Conservation (phyloP, 805 yeast genomes). For the Metschnikowia drakensbergensis region DNA sequence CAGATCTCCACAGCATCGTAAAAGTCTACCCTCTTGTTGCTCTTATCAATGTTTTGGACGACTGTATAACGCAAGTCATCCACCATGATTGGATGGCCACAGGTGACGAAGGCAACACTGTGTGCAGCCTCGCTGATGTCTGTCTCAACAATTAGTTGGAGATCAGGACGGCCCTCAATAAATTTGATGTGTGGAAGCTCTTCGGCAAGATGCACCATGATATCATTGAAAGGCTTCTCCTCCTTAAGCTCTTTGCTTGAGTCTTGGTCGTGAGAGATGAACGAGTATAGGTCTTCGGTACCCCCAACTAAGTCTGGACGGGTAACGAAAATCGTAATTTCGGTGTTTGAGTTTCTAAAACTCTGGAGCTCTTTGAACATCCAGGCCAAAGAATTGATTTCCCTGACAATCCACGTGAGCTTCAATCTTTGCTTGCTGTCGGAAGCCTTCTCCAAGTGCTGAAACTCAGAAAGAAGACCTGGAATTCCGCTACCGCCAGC, state of each 20-base stretch:
- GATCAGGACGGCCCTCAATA: slow-evolving; percentile 10
- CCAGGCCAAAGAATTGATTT: slow-evolving; percentile 23
- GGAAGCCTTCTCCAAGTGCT: slow-evolving; percentile 21
- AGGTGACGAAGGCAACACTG: slow-evolving; percentile 10
- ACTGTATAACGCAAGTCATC: slow-evolving; percentile 12
- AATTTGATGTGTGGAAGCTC: slow-evolving; percentile 12
- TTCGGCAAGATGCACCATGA: not conserved
- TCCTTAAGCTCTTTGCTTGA: slow-evolving; percentile 14
- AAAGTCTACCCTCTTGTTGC: slow-evolving; percentile 13
- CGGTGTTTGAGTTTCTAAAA: slow-evolving; percentile 21
- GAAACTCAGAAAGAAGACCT: slow-evolving; percentile 44
- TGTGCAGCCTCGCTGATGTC: slow-evolving; percentile 7
- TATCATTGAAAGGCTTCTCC: slow-evolving; percentile 10
- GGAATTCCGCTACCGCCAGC: slow-evolving; percentile 80
- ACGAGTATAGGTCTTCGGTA: slow-evolving; percentile 8
- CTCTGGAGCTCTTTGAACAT: slow-evolving; percentile 22
- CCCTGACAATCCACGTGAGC: slow-evolving; percentile 27
- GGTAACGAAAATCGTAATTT: slow-evolving; percentile 37
- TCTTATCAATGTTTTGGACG: slow-evolving; percentile 9
- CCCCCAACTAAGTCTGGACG: slow-evolving; percentile 23
- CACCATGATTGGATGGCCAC: slow-evolving; percentile 15
- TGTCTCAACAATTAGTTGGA: slow-evolving; percentile 4
- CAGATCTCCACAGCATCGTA: slow-evolving; percentile 14
- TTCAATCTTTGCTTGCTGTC: slow-evolving; percentile 15
- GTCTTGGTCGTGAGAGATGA: slow-evolving; percentile 9